Evolutionary conservation across 371 early-diverging fungal genomes (phyloP), one percentile per base, ranked within the genome.

Genomic region (Lichtheimia ornata): DNA sequence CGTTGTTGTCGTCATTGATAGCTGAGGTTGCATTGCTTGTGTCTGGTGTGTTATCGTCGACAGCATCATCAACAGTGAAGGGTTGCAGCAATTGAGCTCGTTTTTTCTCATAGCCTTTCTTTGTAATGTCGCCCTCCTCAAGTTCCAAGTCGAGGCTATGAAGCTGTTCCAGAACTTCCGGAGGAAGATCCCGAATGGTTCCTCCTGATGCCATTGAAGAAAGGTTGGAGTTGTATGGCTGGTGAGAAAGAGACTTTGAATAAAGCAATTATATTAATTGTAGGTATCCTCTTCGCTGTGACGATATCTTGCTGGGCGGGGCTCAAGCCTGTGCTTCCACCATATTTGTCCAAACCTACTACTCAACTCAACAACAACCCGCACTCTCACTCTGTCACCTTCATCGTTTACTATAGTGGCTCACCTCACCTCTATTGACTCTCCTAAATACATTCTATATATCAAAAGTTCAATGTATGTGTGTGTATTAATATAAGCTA

Each of bases 61-160:
- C 50, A 27, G n/a, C 45, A 47, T 49, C 65, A 35, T 50, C n/a
- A 41, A 50, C 4, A 42, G 45, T 20, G 28, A 59, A 59, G 15
- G 53, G 59, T 35, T 69, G 61, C 20, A 85, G 57, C 27, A 85
- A 40, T 25, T 63, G 56, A 20, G 66, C 61, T 35, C 77, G 71
- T 59, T 83, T 83, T 67, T 87, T 87, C 55, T 86, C 85, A 56
- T 77, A 89, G 20, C 89, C 89, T 65, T 89, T 88, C 61, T 84
- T 74, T 17, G 89, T 89, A 50, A 89, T 83, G 63, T 88, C 87
- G 45, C 87, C 87, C 40, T 89, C 88, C 56, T 74, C 75, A 27
- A 80, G 76, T 70, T 88, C 89, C 50, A 78, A 67, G 58, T 86
- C 70, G 15, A 87, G 70, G 55, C 67, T 72, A 55, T 64, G 65